Evolutionary conservation across 2,329 filamentous ascomycete species (phyloP).

Genomic region (Xylaria sp.): DNA sequence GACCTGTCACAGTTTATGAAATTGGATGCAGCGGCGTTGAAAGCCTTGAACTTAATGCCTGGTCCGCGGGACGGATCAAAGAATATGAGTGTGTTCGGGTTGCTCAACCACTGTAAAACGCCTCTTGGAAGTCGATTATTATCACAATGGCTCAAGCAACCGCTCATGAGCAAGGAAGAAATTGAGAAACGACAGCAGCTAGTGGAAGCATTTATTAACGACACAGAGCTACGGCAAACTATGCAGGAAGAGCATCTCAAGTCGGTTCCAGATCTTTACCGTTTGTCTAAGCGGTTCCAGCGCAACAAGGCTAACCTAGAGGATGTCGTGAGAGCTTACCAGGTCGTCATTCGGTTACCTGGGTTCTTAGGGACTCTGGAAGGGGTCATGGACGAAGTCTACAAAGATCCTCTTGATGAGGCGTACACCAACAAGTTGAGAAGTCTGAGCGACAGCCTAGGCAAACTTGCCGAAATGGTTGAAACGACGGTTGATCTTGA

Average conservation of each 20-base stretch:
- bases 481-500: constrained; percentile 97
- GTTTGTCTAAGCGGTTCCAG: constrained; percentile 93
- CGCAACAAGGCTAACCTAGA: constrained; percentile 88
- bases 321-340: constrained; percentile 94
- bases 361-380: constrained; percentile 89
- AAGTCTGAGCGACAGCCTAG: constrained; percentile 77
- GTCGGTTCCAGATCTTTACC: constrained; percentile 91
- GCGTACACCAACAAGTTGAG: constrained; percentile 86
- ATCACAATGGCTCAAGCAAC: constrained; percentile 97
- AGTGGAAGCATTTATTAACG: constrained; percentile 91
- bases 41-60: constrained; percentile 96
- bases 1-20: constrained; percentile 98
- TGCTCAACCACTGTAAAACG: constrained; percentile 98
- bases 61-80: constrained; percentile 94
- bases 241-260: constrained; percentile 97
- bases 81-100: constrained; percentile 92
- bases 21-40: constrained; percentile 89
- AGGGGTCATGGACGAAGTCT: constrained; percentile 92
- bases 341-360: constrained; percentile 89
- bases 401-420: constrained; percentile 83
- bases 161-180: constrained; percentile 86
- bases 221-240: constrained; percentile 91
- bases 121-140: constrained; percentile 88
- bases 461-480: constrained; percentile 94
- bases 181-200: constrained; percentile 92